Evolutionary conservation across 1,139 yeast genomes (phyloP).

Genomic region (Yamadazyma taylorii): DNA sequence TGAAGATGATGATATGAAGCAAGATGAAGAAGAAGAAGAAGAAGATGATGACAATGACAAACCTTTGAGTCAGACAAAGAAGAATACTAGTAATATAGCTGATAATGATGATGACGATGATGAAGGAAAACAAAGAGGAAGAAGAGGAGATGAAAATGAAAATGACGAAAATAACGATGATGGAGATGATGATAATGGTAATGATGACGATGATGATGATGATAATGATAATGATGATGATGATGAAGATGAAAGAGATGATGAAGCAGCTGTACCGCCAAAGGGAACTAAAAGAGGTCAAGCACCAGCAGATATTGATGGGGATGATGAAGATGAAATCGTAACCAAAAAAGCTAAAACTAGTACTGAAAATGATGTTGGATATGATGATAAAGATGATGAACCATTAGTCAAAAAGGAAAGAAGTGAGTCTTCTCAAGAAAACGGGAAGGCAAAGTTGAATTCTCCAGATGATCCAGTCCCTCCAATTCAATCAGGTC

Average conservation of each 20-base stretch:
- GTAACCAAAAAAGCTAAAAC: constrained; percentile 3
- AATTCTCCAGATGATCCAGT: constrained; percentile 33
- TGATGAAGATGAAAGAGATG: constrained; percentile 11
- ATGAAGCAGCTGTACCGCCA: constrained; percentile 12
- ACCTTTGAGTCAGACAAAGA: constrained; percentile 3
- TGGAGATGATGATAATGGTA: constrained; percentile 13
- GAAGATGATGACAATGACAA: constrained; percentile 9
- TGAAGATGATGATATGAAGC: background rate
- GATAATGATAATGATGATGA: constrained; percentile 16
- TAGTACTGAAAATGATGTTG: background rate
- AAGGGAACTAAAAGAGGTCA: constrained; percentile 6
- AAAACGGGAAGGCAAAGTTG: constrained; percentile 15
- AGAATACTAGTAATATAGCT: constrained; percentile 14
- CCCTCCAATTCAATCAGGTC: constrained; percentile 50
- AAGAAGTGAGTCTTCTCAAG: constrained; percentile 12
- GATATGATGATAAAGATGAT: background rate
- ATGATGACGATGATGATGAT: too few species aligned
- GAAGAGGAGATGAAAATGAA: constrained; percentile 8
- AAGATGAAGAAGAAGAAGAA: constrained; percentile 9
- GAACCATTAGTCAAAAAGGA: constrained; percentile 3
- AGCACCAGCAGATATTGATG: constrained; percentile 4
- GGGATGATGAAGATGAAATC: constrained; percentile 8
- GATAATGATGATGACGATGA: constrained; percentile 16
- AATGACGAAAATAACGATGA: constrained; percentile 14
- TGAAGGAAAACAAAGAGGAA: constrained; percentile 11